phyloP scores from a whole-genome alignment of 768 basidiomycete genomes.

The Russula compacta region DNA sequence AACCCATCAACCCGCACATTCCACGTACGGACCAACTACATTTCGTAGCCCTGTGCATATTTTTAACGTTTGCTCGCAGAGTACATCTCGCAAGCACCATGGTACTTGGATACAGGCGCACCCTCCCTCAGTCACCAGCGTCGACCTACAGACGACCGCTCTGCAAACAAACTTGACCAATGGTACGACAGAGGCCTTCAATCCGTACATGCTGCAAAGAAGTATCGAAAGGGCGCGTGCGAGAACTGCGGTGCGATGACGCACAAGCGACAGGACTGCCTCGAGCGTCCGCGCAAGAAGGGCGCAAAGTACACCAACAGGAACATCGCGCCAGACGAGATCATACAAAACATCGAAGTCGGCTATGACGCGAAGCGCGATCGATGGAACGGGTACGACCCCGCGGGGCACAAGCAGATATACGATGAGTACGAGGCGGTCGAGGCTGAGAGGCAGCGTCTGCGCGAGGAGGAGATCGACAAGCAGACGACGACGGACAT shows the following conservation, averaged over 20 bases:
- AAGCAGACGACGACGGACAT: conserved; percentile 91
- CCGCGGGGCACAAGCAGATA: conserved; percentile 73
- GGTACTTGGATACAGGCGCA: conserved; percentile 93
- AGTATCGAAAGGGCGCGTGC: conserved; percentile 96
- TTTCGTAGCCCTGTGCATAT: background rate
- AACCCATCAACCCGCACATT: conserved; percentile 97
- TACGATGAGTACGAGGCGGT: conserved; percentile 93
- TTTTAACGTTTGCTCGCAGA: conserved; percentile 38
- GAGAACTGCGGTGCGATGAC: conserved; percentile 98
- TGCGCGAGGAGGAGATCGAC: conserved; percentile 96
- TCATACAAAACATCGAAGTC: conserved; percentile 66
- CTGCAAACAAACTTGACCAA: conserved; percentile 62
- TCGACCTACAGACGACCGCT: conserved; percentile 48
- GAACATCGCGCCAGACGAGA: conserved; percentile 86
- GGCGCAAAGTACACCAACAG: conserved; percentile 90
- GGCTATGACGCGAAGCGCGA: conserved; percentile 95
- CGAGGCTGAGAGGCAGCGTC: conserved; percentile 82
- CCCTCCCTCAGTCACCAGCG: conserved; percentile 95
- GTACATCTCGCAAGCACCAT: conserved; percentile 97
- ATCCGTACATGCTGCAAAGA: conserved; percentile 87
- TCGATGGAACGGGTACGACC: conserved; percentile 97
- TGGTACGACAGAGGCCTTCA: conserved; percentile 88
- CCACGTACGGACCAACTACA: conserved; percentile 57
- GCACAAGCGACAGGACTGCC: conserved; percentile 83
- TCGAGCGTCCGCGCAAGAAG: conserved; percentile 93